These are phyloP conservation scores for Rhodotorula diobovata DNA, from an alignment of 768 basidiomycete genomes.

Conservation along the genomic window DNA sequence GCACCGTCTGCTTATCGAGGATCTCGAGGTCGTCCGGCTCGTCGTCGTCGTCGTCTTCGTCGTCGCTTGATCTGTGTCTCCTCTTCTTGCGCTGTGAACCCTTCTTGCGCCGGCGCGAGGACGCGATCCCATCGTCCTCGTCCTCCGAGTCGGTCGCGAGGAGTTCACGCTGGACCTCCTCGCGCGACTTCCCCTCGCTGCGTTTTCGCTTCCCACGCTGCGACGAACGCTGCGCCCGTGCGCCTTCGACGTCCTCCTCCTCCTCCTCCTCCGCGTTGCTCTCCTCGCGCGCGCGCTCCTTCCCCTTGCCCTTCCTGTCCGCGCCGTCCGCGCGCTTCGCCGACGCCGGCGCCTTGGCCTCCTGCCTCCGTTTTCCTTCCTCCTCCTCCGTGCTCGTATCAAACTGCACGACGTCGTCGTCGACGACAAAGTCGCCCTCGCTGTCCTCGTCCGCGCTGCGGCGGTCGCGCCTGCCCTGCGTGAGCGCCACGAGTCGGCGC, in stretches of 20 bases:
- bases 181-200: slow-evolving; percentile 3
- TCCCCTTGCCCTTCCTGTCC: not conserved
- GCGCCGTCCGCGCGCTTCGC: not conserved
- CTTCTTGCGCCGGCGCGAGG: not conserved
- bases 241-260: not conserved
- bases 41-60: slow-evolving; percentile 13
- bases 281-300: not conserved
- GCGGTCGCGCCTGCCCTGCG: slow-evolving; percentile 6
- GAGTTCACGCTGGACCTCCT: not conserved
- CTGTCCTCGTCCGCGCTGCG: slow-evolving; percentile 11
- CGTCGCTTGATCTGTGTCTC: not conserved
- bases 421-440: slow-evolving; percentile 13
- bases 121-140: not conserved
- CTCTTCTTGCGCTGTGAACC: not conserved
- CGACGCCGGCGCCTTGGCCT: not conserved
- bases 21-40: slow-evolving; percentile 30
- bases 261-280: not conserved
- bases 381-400: slow-evolving; percentile 4
- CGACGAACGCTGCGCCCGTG: too few species aligned
- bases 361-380: too few species aligned
- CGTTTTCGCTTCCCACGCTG: not conserved
- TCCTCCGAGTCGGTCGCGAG: slow-evolving; percentile 3
- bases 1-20: slow-evolving; percentile 21
- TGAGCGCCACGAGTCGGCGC: not conserved
- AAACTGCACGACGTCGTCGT: slow-evolving; percentile 6